These are phyloP conservation scores for Clarireedia hainanense DNA, from an alignment of 2,329 filamentous ascomycete genomes.

Conservation along the genomic window DNA sequence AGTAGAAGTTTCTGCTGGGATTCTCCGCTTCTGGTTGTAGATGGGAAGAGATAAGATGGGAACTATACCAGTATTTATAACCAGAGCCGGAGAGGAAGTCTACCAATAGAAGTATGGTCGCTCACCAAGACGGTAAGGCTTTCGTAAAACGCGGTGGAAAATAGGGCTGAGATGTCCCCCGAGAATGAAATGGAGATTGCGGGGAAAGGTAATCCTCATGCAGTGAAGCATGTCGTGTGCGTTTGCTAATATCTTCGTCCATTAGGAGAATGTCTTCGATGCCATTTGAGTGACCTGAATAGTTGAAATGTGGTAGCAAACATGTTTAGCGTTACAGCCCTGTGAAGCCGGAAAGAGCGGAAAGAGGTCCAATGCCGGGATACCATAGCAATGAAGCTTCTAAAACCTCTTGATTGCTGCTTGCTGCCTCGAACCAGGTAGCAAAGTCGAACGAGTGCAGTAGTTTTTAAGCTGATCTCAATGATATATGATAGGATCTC, in stretches of 20 bases:
- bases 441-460: background rate
- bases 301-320: background rate
- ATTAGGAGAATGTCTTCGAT: background rate
- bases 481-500: background rate
- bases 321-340: background rate
- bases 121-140: constrained; percentile 1
- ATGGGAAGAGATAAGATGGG: background rate
- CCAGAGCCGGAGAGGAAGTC: background rate
- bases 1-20: background rate
- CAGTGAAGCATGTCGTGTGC: background rate
- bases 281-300: background rate
- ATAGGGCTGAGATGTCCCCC: background rate
- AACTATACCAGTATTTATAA: constrained; percentile 2
- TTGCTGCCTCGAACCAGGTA: background rate
- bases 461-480: background rate
- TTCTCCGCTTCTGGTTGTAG: background rate
- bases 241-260: background rate
- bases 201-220: background rate
- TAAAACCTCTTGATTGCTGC: background rate
- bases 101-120: background rate
- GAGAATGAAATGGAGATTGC: background rate
- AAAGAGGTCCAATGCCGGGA: background rate
- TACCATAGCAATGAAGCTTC: background rate
- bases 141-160: background rate
- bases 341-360: background rate